A percentile compares a stretch with the other conserved stretches of the same genome.
phyloP scores from a whole-genome alignment of 176 grass and related monocot species.

The Aegilops longissima region DNA sequence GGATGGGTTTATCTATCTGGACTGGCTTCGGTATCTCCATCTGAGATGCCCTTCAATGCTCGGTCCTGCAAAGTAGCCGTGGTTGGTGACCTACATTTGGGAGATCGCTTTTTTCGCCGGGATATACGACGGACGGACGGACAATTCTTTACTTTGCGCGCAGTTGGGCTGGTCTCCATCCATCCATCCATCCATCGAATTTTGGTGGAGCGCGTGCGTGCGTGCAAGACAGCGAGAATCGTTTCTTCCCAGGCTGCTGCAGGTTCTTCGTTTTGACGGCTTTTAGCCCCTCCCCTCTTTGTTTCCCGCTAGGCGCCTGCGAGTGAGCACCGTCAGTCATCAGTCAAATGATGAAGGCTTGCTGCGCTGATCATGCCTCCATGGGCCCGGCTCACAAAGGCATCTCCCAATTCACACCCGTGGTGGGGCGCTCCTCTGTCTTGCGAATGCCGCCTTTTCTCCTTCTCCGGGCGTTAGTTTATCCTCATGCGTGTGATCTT shows the following conservation, averaged over 20 bases:
- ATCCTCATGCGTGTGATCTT: not conserved
- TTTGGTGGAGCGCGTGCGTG: not conserved
- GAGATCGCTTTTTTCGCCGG: not conserved
- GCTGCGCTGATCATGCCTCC: not conserved
- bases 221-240: too few relatives aligned
- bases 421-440: not conserved
- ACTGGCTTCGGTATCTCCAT: not conserved
- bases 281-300: too few relatives aligned
- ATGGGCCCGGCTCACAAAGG: conserved; percentile 26
- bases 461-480: conserved; percentile 4
- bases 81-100: not conserved
- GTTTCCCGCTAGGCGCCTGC: not conserved
- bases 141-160: not conserved
- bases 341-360: not conserved
- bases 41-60: conserved; percentile 1
- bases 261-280: not conserved
- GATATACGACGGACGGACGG: not conserved
- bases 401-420: not conserved
- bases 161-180: not conserved
- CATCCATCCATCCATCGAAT: not conserved
- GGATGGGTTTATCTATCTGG: conserved; percentile 18
- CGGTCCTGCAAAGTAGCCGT: not conserved
- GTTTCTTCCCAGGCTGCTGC: not conserved
- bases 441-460: not conserved
- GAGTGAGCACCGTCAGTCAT: not conserved